Percentiles rank a stretch among this genome's conserved stretches.
Conservation (phyloP, 306 rosid genomes). For the Abrus precatorius region DNA sequence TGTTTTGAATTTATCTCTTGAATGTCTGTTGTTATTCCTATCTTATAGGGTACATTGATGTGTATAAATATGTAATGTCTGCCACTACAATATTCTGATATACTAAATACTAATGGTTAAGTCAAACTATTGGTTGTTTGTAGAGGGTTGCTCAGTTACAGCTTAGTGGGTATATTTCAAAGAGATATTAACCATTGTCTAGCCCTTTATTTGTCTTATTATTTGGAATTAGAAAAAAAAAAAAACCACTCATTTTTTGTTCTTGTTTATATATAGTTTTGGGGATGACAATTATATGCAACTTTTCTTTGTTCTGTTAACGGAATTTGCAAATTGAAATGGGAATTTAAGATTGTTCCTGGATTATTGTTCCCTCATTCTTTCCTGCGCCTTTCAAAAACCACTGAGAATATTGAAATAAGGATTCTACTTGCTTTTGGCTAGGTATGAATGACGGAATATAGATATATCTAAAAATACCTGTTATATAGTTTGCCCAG, state of each 20-base stretch:
- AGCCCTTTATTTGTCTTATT: neutral
- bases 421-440: neutral
- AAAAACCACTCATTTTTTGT: neutral
- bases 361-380: neutral
- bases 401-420: neutral
- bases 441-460: conserved; percentile 4
- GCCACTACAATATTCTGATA: neutral
- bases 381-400: neutral
- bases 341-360: conserved; percentile 1
- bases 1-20: neutral
- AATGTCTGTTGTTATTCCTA: neutral
- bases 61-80: neutral
- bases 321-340: neutral
- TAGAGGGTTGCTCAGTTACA: neutral
- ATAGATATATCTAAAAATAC: neutral
- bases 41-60: neutral
- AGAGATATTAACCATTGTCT: neutral
- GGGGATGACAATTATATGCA: neutral
- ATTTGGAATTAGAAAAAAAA: neutral
- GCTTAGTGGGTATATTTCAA: neutral
- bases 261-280: conserved; percentile 5
- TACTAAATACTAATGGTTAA: neutral
- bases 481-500: neutral
- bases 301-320: neutral
- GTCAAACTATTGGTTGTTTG: neutral